Percentiles rank a stretch among this genome's conserved stretches.
These are phyloP conservation scores for Diaporthe helianthi DNA, from an alignment of 2,329 filamentous ascomycete genomes.

Conservation along the genomic window DNA sequence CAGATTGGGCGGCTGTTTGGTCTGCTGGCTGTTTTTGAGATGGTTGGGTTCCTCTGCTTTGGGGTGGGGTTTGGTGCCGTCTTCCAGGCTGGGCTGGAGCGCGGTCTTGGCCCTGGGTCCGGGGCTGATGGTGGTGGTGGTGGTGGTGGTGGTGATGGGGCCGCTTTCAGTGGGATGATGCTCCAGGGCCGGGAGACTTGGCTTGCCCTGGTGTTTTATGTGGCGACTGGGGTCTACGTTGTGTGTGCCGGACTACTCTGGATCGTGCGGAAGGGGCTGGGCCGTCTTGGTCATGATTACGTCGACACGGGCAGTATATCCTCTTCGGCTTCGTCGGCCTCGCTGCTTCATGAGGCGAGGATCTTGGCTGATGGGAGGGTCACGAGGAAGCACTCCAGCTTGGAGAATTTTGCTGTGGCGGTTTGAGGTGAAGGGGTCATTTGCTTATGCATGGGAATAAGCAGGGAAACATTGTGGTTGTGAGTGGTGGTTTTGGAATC, in stretches of 20 bases:
- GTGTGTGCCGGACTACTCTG: slow-evolving; percentile 2
- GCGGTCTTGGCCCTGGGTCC: not conserved
- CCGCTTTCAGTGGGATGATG: not conserved
- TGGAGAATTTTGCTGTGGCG: slow-evolving; percentile 12
- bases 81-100: slow-evolving; percentile 7
- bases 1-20: slow-evolving; percentile 23
- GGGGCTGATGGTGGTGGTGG: not conserved
- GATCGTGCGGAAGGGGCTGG: not conserved
- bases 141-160: not conserved
- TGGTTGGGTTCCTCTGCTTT: slow-evolving; percentile 4
- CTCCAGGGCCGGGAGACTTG: not conserved
- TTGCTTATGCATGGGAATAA: too few species aligned
- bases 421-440: not conserved
- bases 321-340: not conserved
- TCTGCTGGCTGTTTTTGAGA: slow-evolving; percentile 26
- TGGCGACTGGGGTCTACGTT: slow-evolving; percentile 19
- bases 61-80: slow-evolving; percentile 21
- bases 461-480: not conserved
- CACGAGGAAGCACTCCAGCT: slow-evolving; percentile 18
- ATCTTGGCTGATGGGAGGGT: slow-evolving; percentile 12
- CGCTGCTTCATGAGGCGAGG: slow-evolving; percentile 20
- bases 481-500: slow-evolving; percentile 37
- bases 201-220: slow-evolving; percentile 27
- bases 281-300: not conserved
- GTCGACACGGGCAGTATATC: not conserved